phyloP scores from a whole-genome alignment of 1,139 yeast species.

The Diutina siamensis region DNA sequence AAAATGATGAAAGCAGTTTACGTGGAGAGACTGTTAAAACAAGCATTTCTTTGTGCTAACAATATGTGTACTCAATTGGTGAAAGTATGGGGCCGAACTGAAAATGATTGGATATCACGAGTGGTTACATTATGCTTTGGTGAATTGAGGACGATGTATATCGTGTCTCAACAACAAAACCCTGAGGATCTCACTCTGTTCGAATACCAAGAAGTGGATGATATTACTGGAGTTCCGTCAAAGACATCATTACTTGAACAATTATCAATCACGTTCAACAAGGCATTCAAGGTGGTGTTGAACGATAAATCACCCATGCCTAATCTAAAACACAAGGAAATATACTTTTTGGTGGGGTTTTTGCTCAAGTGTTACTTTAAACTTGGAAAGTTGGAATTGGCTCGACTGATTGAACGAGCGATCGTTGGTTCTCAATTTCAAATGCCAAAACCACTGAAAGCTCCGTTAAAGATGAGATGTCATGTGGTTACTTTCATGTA shows the following conservation, averaged over 20 bases:
- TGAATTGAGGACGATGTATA: slow-evolving; percentile 41
- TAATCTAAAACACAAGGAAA: slow-evolving; percentile 43
- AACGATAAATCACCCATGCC: slow-evolving; percentile 60
- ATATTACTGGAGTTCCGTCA: slow-evolving; percentile 6
- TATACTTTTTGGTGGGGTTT: slow-evolving; percentile 63
- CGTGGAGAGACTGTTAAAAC: slow-evolving; percentile 23
- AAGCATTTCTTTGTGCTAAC: slow-evolving; percentile 28
- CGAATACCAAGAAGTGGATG: slow-evolving; percentile 8
- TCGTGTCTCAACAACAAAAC: slow-evolving; percentile 20
- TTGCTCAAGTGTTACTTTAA: slow-evolving; percentile 64
- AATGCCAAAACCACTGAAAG: slow-evolving; percentile 39
- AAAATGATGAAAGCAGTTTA: slow-evolving; percentile 28
- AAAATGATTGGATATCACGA: slow-evolving; percentile 56
- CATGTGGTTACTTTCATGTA: slow-evolving; percentile 53
- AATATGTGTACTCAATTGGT: slow-evolving; percentile 38
- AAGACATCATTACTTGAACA: slow-evolving; percentile 26
- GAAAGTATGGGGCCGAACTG: slow-evolving; percentile 45
- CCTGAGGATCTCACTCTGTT: slow-evolving; percentile 9
- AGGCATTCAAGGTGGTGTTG: slow-evolving; percentile 65
- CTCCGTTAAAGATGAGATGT: slow-evolving; percentile 24
- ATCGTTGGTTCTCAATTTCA: slow-evolving; percentile 39
- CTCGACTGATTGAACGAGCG: slow-evolving; percentile 70
- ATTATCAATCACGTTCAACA: slow-evolving; percentile 59
- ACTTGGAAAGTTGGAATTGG: slow-evolving; percentile 61
- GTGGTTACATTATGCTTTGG: slow-evolving; percentile 44